Conservation (phyloP, 2,329 filamentous ascomycete genomes). For the Claviceps sp. region DNA sequence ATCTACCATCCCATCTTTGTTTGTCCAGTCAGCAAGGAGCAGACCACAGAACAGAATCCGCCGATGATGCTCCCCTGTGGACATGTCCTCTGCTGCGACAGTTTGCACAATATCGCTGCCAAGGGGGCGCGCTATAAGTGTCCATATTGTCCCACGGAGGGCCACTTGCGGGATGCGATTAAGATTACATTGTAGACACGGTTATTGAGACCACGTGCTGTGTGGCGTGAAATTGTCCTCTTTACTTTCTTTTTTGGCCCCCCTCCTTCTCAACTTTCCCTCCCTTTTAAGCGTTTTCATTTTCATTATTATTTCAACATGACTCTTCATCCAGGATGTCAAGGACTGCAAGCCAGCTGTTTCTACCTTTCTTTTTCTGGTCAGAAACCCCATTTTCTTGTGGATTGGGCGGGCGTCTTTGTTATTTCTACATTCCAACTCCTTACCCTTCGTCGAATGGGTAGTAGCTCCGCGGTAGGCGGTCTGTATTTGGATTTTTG, state of each 20-base stretch:
- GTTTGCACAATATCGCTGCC: slow-evolving; percentile 60
- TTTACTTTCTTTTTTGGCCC: neutral
- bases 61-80: slow-evolving; percentile 96
- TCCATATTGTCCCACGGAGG: slow-evolving; percentile 86
- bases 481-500: no score
- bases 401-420: no score
- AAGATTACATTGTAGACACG: slow-evolving; percentile 51
- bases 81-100: slow-evolving; percentile 83
- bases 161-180: slow-evolving; percentile 60
- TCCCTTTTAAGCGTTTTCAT: neutral
- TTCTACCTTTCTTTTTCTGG: neutral
- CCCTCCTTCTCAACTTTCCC: neutral
- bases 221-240: neutral
- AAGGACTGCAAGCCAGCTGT: neutral
- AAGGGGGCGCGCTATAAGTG: slow-evolving; percentile 83
- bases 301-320: neutral
- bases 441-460: no score
- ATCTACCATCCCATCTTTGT: slow-evolving; percentile 95
- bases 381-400: neutral
- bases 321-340: neutral
- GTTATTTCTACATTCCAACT: no score
- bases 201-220: no score
- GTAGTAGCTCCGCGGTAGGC: no score
- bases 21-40: slow-evolving; percentile 92
- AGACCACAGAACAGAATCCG: slow-evolving; percentile 83